These are phyloP conservation scores for Chrysosporium queenslandicum DNA, from an alignment of 2,329 filamentous ascomycete species.

Conservation along the genomic window DNA sequence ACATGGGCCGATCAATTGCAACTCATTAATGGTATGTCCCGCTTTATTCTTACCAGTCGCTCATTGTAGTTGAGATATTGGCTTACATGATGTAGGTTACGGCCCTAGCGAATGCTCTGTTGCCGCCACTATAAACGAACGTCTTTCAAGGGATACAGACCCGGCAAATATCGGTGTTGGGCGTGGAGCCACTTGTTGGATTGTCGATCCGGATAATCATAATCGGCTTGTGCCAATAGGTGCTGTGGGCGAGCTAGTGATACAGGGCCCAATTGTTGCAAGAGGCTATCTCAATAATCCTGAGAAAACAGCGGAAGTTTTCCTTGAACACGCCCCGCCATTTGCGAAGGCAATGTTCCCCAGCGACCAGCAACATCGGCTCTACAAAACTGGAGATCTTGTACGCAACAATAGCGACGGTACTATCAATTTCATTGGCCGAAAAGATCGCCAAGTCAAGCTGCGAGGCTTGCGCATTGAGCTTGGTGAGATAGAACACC, in stretches of 20 bases:
- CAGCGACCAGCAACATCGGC: not conserved
- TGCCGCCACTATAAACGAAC: not conserved
- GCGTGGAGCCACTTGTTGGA: constrained; percentile 14
- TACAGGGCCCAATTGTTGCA: constrained; percentile 32
- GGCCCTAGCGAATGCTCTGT: constrained; percentile 15
- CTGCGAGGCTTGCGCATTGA: constrained; percentile 74
- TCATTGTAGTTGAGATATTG: too few species aligned
- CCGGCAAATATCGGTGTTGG: not conserved
- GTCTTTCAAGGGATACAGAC: not conserved
- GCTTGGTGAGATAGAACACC: constrained; percentile 74
- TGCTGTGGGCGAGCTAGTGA: constrained; percentile 32
- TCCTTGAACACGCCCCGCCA: constrained; percentile 36
- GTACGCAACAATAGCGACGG: not conserved
- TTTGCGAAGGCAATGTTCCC: constrained; percentile 19
- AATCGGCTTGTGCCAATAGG: constrained; percentile 26
- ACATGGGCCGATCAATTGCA: constrained; percentile 20
- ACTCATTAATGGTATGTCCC: constrained; percentile 26
- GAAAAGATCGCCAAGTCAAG: constrained; percentile 56
- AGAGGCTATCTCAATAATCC: constrained; percentile 28
- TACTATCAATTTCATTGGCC: constrained; percentile 14
- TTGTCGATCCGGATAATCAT: constrained; percentile 20
- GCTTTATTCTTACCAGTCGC: too few species aligned
- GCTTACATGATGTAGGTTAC: constrained; percentile 18
- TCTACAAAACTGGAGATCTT: constrained; percentile 23
- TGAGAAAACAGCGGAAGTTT: constrained; percentile 33